phyloP scores from a whole-genome alignment of 495 filamentous ascomycete species.

The Sordaria brevicollis region DNA sequence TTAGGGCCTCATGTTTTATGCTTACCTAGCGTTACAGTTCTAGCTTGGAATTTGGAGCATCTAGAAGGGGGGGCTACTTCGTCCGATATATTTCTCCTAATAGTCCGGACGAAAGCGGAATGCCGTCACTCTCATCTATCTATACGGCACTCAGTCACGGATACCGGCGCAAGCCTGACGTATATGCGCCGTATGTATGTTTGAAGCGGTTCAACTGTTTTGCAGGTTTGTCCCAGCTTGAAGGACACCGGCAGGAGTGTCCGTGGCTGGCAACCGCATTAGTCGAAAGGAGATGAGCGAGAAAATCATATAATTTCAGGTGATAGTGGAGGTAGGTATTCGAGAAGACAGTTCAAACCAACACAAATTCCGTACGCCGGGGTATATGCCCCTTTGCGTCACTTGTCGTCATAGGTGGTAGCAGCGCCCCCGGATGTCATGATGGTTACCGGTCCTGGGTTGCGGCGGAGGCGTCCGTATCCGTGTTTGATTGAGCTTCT shows the following conservation, averaged over 20 bases:
- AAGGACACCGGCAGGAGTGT: background rate
- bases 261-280: background rate
- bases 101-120: background rate
- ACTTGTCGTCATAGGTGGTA: slow-evolving; percentile 9
- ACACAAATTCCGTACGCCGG: background rate
- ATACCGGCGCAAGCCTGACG: background rate
- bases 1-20: background rate
- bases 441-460: background rate
- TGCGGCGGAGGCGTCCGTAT: background rate
- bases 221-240: background rate
- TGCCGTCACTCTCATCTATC: background rate
- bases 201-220: background rate
- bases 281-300: background rate
- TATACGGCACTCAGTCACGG: background rate
- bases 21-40: background rate
- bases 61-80: background rate
- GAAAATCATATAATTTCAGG: background rate
- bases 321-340: background rate
- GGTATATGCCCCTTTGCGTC: background rate
- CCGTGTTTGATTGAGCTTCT: background rate
- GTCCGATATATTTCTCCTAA: background rate
- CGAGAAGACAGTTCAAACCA: background rate
- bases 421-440: background rate
- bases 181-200: background rate
- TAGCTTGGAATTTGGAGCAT: background rate